Conservation (phyloP, 2,329 filamentous ascomycete genomes). For the Colletotrichum theobromicola region DNA sequence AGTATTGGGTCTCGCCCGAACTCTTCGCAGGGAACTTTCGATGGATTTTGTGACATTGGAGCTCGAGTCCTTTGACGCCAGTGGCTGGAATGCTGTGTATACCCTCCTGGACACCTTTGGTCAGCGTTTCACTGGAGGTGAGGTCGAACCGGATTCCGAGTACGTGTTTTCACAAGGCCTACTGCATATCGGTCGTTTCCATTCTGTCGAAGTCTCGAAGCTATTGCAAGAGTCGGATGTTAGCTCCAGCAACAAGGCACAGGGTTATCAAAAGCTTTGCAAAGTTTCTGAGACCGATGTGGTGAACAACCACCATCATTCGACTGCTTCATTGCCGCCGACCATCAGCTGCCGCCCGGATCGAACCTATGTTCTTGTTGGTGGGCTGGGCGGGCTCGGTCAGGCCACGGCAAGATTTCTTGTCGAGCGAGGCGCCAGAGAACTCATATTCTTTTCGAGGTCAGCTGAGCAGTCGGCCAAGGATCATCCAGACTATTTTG, state of each 20-base stretch:
- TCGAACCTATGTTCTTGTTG: conserved; percentile 32
- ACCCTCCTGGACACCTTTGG: neutral
- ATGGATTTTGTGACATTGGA: conserved; percentile 35
- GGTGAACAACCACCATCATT: neutral
- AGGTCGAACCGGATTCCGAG: conserved; percentile 31
- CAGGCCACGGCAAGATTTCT: conserved; percentile 32
- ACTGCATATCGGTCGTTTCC: conserved; percentile 28
- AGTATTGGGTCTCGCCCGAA: conserved; percentile 32
- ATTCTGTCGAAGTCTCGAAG: neutral
- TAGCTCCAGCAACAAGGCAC: neutral
- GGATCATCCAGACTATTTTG: neutral
- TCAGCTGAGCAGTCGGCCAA: conserved; percentile 20
- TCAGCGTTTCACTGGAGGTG: neutral
- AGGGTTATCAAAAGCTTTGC: neutral
- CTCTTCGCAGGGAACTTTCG: conserved; percentile 31
- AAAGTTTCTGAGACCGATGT: fast-evolving
- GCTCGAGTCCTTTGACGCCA: conserved; percentile 23
- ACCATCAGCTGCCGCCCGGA: neutral
- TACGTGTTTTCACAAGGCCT: conserved; percentile 31
- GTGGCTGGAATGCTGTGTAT: neutral
- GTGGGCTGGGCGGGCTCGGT: conserved; percentile 37
- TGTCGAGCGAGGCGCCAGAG: conserved; percentile 30
- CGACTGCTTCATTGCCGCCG: neutral
- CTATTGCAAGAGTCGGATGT: neutral
- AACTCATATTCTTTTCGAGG: conserved; percentile 32